A percentile compares a stretch with the other conserved stretches of the same genome.
Conservation (phyloP, 2,329 filamentous ascomycete species). For the Verticillium isaacii region DNA sequence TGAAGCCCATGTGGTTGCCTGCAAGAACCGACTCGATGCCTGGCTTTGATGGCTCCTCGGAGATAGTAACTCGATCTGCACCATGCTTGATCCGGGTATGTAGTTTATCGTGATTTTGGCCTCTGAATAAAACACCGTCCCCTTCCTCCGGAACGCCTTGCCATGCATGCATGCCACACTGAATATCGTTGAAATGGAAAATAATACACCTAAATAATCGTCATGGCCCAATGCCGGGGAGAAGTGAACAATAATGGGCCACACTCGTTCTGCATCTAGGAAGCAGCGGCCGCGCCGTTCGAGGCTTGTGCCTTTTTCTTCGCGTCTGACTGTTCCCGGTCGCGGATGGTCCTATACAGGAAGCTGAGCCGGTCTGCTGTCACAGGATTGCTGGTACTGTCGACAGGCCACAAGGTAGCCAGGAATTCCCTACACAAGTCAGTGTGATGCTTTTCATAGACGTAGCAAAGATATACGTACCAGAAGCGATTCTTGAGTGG, state of each 20-base stretch:
- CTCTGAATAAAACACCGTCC: constrained; percentile 10
- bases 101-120: constrained; percentile 12
- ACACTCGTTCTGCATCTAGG: background rate
- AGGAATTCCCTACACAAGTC: constrained; percentile 33
- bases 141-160: constrained; percentile 10
- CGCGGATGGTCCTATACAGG: constrained; percentile 36
- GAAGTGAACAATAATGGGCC: background rate
- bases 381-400: constrained; percentile 37
- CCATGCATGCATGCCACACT: constrained; percentile 3
- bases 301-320: background rate
- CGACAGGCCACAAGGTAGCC: constrained; percentile 40
- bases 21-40: background rate
- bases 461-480: constrained; percentile 2
- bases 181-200: background rate
- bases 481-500: constrained; percentile 15
- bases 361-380: constrained; percentile 38
- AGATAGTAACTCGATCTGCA: too few relatives aligned
- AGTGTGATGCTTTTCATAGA: background rate
- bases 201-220: background rate
- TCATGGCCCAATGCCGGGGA: background rate
- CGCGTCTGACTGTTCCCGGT: constrained; percentile 18
- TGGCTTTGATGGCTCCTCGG: background rate
- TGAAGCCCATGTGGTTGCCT: background rate
- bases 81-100: constrained; percentile 13
- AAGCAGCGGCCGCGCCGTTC: constrained; percentile 9